Conservation (phyloP, 495 filamentous ascomycete species). For the Lichenothelia convexa region DNA sequence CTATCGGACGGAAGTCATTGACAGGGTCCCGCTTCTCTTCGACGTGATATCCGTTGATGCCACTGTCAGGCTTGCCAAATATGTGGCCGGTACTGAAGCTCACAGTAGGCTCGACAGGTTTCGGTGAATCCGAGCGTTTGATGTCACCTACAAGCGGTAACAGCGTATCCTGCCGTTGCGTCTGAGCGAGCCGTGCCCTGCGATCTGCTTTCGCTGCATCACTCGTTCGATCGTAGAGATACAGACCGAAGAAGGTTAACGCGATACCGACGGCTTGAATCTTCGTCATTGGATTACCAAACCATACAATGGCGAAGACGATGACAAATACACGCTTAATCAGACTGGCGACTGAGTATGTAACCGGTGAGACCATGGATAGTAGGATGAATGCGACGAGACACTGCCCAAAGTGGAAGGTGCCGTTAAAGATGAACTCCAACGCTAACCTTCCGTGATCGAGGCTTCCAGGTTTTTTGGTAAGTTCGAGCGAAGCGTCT, state of each 20-base stretch:
- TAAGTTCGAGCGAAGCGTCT: constrained; percentile 42
- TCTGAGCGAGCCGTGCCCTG: constrained; percentile 35
- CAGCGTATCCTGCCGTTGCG: constrained; percentile 41
- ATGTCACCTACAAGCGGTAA: constrained; percentile 42
- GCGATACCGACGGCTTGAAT: constrained; percentile 70
- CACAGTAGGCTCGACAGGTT: too few species aligned
- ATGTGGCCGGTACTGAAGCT: neutral
- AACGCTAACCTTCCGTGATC: constrained; percentile 60
- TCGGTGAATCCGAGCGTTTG: constrained; percentile 5
- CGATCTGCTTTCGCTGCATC: constrained; percentile 72
- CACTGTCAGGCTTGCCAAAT: neutral
- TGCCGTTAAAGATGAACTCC: constrained; percentile 92
- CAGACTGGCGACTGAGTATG: constrained; percentile 86
- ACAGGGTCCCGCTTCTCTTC: neutral
- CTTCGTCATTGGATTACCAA: constrained; percentile 66
- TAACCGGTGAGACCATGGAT: constrained; percentile 83
- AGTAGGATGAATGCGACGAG: constrained; percentile 86
- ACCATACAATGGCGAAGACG: constrained; percentile 87
- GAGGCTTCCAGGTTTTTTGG: constrained; percentile 41
- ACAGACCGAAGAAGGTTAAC: constrained; percentile 82
- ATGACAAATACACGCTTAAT: constrained; percentile 98
- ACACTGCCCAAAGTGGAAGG: constrained; percentile 92
- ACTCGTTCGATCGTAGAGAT: constrained; percentile 86
- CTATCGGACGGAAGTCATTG: constrained; percentile 6
- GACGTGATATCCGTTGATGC: neutral